phyloP scores from a whole-genome alignment of 192 early-diverging fungal genomes.

The Linderina pennispora region DNA sequence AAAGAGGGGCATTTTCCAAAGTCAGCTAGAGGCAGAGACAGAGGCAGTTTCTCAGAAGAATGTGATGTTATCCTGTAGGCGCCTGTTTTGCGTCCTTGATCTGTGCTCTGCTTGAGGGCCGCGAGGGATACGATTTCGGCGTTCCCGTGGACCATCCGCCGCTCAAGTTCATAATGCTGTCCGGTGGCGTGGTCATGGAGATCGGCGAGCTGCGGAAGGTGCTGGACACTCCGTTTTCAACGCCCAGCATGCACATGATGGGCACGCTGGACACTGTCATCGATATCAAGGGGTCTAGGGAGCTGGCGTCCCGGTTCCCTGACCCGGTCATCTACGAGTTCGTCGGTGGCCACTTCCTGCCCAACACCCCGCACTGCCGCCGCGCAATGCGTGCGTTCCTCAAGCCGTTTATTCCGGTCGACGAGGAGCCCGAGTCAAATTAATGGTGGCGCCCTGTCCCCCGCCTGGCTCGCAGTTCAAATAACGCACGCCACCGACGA shows the following conservation, averaged over 20 bases:
- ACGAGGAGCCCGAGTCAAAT: no score
- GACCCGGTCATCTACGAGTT: conserved; percentile 32
- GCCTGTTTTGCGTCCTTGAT: conserved; percentile 22
- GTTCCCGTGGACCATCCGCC: conserved; percentile 24
- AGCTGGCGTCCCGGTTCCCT: conserved; percentile 11
- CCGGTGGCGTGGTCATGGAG: conserved; percentile 24
- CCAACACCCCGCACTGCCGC: conserved; percentile 28
- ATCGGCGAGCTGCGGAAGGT: conserved; percentile 19
- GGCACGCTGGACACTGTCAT: conserved; percentile 39
- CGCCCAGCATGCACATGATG: conserved; percentile 30
- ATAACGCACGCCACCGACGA: background rate
- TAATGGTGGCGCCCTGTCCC: no score
- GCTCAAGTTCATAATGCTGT: conserved; percentile 32
- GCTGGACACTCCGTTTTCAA: conserved; percentile 3
- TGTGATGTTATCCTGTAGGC: conserved; percentile 2
- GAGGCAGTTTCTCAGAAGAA: no score
- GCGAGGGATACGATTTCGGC: conserved; percentile 6
- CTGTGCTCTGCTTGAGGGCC: conserved; percentile 13
- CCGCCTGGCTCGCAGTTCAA: no score
- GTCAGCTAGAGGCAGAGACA: no score
- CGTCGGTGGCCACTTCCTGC: conserved; percentile 42
- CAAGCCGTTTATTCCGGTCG: conserved; percentile 25
- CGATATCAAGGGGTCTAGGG: conserved; percentile 7
- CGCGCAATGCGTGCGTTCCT: conserved; percentile 22
- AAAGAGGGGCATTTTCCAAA: no score